Evolutionary conservation across 805 yeast species (phyloP).

Genomic region (Tetrapisispora pingtungensis): DNA sequence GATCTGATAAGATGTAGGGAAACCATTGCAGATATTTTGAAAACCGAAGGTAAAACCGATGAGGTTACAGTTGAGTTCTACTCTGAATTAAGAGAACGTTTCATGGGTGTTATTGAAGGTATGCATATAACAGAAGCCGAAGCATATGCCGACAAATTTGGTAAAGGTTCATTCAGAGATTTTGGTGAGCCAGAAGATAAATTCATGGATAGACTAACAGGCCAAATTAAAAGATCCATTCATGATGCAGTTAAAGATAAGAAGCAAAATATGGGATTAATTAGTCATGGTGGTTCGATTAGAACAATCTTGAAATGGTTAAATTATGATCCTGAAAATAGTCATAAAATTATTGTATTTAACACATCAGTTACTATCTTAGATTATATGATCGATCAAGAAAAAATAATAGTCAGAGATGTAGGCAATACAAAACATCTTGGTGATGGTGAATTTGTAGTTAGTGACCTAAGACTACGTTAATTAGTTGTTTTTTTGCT

Average conservation of each 20-base stretch:
- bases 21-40: slow-evolving; percentile 40
- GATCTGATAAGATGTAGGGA: slow-evolving; percentile 47
- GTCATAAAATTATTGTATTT: slow-evolving; percentile 46
- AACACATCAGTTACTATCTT: slow-evolving; percentile 67
- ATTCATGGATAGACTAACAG: slow-evolving; percentile 40
- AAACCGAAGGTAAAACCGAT: not conserved
- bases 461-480: slow-evolving; percentile 39
- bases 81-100: slow-evolving; percentile 53
- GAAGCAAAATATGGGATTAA: slow-evolving; percentile 42
- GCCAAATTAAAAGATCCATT: slow-evolving; percentile 37
- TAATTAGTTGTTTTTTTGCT: slow-evolving; percentile 16
- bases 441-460: slow-evolving; percentile 43
- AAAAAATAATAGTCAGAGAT: slow-evolving; percentile 36
- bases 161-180: slow-evolving; percentile 44
- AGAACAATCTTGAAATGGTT: slow-evolving; percentile 48
- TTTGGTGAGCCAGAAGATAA: slow-evolving; percentile 51
- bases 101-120: slow-evolving; percentile 75
- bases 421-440: slow-evolving; percentile 66
- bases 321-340: slow-evolving; percentile 33
- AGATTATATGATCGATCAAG: slow-evolving; percentile 38
- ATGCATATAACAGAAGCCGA: slow-evolving; percentile 59
- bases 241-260: slow-evolving; percentile 26
- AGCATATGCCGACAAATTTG: slow-evolving; percentile 40
- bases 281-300: slow-evolving; percentile 79
- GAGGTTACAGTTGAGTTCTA: slow-evolving; percentile 26